These are phyloP conservation scores for Sparassis latifolia DNA, from an alignment of 1,284 basidiomycete genomes.

Conservation along the genomic window DNA sequence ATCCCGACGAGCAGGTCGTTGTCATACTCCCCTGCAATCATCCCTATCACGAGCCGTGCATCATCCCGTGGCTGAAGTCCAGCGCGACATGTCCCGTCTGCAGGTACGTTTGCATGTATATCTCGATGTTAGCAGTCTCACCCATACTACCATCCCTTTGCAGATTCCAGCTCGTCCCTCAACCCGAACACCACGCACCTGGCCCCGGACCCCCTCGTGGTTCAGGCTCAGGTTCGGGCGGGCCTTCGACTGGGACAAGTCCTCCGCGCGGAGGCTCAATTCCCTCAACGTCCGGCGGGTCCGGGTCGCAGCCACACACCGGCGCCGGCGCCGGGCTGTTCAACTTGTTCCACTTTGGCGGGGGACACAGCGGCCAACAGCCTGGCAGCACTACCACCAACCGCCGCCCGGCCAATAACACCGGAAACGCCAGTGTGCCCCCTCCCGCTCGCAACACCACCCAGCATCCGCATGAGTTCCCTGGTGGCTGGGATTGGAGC, in stretches of 20 bases:
- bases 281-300: neutral
- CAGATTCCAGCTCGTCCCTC: constrained; percentile 49
- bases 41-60: constrained; percentile 77
- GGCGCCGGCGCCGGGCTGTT: constrained; percentile 5
- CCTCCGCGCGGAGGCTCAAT: neutral
- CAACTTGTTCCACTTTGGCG: constrained; percentile 11
- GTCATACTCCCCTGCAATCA: constrained; percentile 75
- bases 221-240: constrained; percentile 2
- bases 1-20: constrained; percentile 63
- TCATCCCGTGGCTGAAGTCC: constrained; percentile 76
- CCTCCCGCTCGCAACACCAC: constrained; percentile 1
- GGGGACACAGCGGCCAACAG: constrained; percentile 1
- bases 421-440: neutral
- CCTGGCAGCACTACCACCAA: neutral
- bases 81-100: constrained; percentile 85
- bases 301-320: too few relatives aligned
- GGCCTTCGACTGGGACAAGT: neutral
- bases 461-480: constrained; percentile 5
- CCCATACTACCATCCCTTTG: neutral
- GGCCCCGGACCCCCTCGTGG: constrained; percentile 13
- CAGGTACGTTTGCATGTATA: constrained; percentile 38
- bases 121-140: too few relatives aligned
- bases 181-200: constrained; percentile 29
- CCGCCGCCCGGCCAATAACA: neutral
- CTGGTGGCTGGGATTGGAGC: constrained; percentile 3